phyloP scores from a whole-genome alignment of 2,329 filamentous ascomycete genomes.

The Claviceps sp. region DNA sequence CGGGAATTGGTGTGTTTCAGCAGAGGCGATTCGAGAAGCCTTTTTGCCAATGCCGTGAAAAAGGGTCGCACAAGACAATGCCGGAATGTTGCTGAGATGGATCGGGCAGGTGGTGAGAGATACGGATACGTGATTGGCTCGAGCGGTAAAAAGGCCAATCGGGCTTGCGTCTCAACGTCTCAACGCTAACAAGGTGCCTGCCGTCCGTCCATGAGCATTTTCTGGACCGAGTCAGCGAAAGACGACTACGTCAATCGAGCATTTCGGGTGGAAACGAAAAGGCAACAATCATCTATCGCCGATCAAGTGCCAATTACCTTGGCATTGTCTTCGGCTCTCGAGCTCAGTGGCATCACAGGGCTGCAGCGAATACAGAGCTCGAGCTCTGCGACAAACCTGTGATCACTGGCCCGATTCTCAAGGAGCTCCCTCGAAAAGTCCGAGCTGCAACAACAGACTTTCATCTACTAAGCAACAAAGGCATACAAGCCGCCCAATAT shows the following conservation, averaged over 20 bases:
- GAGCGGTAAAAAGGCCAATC: constrained; percentile 9
- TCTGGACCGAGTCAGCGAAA: background rate
- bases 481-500: constrained; percentile 26
- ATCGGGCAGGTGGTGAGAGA: constrained; percentile 5
- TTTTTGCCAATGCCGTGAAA: background rate
- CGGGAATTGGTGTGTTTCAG: background rate
- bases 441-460: background rate
- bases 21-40: background rate
- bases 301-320: constrained; percentile 3
- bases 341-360: constrained; percentile 20
- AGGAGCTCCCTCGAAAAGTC: constrained; percentile 14
- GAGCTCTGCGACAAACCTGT: background rate
- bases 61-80: background rate
- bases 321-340: constrained; percentile 9
- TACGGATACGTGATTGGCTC: background rate
- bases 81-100: background rate
- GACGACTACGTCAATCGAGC: constrained; percentile 8
- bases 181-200: background rate
- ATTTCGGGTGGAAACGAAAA: background rate
- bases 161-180: constrained; percentile 7
- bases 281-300: background rate
- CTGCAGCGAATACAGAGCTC: constrained; percentile 12
- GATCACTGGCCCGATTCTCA: too few relatives aligned
- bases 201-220: background rate
- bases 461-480: background rate